phyloP scores from a whole-genome alignment of 192 early-diverging fungal species.

The Kappamyces sp. region DNA sequence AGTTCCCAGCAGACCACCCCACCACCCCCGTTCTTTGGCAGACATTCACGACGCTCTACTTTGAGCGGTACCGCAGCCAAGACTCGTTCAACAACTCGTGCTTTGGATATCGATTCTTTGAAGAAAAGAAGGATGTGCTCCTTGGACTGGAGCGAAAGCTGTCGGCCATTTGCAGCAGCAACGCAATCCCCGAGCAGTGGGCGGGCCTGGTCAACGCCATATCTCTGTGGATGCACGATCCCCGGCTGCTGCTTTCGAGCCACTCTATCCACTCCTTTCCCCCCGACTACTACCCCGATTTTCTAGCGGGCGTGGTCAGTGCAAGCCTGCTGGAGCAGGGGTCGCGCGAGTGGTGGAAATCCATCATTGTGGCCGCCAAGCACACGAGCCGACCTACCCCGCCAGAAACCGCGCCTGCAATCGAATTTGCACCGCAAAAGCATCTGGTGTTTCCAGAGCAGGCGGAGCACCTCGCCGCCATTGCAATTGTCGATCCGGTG shows the following conservation, averaged over 20 bases:
- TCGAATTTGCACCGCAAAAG: background rate
- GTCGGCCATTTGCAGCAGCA: background rate
- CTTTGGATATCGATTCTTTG: slow-evolving; percentile 30
- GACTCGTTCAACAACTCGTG: slow-evolving; percentile 9
- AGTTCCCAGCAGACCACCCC: slow-evolving; percentile 16
- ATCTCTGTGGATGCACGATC: slow-evolving; percentile 17
- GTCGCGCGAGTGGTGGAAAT: slow-evolving; percentile 5
- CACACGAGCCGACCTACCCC: background rate
- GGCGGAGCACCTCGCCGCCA: background rate
- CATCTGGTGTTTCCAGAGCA: slow-evolving; percentile 3
- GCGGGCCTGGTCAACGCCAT: slow-evolving; percentile 9
- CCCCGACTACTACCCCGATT: background rate
- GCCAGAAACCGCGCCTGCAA: background rate
- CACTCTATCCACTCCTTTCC: slow-evolving; percentile 2
- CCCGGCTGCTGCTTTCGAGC: slow-evolving; percentile 16
- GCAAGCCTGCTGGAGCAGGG: slow-evolving; percentile 6
- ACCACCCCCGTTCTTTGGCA: slow-evolving; percentile 15
- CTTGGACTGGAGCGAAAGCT: background rate
- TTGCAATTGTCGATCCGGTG: background rate
- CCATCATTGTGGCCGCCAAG: background rate
- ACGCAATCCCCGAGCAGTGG: background rate
- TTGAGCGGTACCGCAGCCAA: slow-evolving; percentile 22
- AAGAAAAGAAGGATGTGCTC: slow-evolving; percentile 3
- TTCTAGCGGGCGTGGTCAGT: background rate
- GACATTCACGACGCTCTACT: slow-evolving; percentile 32